phyloP scores from a whole-genome alignment of 768 basidiomycete species.

The Lactifluus pinguis region DNA sequence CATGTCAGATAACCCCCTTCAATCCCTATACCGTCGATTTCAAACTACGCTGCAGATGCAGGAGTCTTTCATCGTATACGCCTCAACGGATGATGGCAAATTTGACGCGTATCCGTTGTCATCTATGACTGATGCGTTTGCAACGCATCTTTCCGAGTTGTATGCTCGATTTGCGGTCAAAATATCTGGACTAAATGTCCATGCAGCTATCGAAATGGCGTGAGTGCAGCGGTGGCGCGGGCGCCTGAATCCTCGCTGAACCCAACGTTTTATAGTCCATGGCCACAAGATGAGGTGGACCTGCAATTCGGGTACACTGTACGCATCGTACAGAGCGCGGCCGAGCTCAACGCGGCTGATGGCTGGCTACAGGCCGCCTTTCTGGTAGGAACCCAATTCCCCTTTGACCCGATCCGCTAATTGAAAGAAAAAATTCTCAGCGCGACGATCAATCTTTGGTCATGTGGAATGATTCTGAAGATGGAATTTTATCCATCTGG shows the following conservation, averaged over 20 bases:
- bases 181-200: not conserved
- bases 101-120: not conserved
- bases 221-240: not conserved
- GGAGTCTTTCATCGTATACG: not conserved
- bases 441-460: not conserved
- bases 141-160: rapidly evolving
- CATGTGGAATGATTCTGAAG: slow-evolving; percentile 2
- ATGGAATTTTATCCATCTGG: not conserved
- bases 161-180: not conserved
- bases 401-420: not conserved
- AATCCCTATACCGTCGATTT: not conserved
- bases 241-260: not conserved
- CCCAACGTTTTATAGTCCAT: not conserved
- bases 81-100: not conserved
- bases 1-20: not conserved
- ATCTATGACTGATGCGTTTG: not conserved
- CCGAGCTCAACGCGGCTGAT: not conserved
- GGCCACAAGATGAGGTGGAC: not conserved
- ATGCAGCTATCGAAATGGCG: not conserved
- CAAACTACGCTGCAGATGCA: not conserved
- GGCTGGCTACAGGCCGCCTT: not conserved
- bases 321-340: not conserved
- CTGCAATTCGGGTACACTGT: not conserved
- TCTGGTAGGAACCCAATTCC: not conserved
- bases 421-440: not conserved